Conservation (phyloP, 108 stramenopile genomes). For the Fragilariopsis cylindrus region DNA sequence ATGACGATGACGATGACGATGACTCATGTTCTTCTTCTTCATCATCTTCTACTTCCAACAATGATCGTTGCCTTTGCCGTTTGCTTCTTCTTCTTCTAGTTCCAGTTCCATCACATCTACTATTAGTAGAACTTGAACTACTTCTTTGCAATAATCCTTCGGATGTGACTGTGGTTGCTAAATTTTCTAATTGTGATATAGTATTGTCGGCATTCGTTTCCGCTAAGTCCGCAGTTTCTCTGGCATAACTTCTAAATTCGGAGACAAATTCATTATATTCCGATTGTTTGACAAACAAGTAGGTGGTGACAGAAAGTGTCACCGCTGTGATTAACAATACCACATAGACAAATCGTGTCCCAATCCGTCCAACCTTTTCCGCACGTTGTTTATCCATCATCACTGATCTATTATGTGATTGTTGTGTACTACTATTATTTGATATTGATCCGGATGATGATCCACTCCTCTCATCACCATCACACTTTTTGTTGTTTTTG, state of each 20-base stretch:
- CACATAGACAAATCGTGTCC: background rate
- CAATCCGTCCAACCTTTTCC: background rate
- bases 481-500: no score
- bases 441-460: no score
- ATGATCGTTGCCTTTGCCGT: no score
- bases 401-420: background rate
- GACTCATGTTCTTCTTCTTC: no score
- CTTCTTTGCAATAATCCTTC: background rate
- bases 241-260: slow-evolving; percentile 26
- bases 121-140: background rate
- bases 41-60: no score
- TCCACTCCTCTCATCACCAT: no score
- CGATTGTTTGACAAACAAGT: background rate
- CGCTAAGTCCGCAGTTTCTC: slow-evolving; percentile 20
- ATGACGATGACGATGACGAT: no score
- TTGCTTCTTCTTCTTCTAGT: no score
- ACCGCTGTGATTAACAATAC: background rate
- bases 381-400: slow-evolving; percentile 9
- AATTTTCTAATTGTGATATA: slow-evolving; percentile 21
- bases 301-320: background rate
- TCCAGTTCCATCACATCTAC: no score
- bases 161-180: slow-evolving; percentile 32
- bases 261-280: slow-evolving; percentile 5
- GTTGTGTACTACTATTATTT: no score
- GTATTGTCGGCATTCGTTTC: slow-evolving; percentile 30